These are phyloP conservation scores for Ampelocalamus luodianensis DNA, from an alignment of 176 grass and related monocot species.

Conservation along the genomic window DNA sequence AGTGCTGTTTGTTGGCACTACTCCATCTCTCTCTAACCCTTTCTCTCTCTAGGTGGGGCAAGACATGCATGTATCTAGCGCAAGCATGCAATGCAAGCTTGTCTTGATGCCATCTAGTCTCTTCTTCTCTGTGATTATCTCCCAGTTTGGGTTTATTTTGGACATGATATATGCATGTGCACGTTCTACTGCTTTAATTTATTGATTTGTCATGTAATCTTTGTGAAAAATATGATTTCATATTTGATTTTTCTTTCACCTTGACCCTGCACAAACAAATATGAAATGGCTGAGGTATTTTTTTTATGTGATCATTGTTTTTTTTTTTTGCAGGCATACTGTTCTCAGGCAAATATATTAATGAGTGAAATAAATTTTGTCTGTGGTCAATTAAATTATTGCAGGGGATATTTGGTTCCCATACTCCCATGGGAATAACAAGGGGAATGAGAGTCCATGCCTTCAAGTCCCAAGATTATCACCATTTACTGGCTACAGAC, in stretches of 20 bases:
- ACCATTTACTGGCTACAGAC: constrained; percentile 39
- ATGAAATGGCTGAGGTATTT: background rate
- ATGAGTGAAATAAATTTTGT: constrained; percentile 27
- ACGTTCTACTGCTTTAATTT: constrained; percentile 23
- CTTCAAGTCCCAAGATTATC: constrained; percentile 54
- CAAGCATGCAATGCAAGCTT: constrained; percentile 34
- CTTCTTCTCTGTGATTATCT: constrained; percentile 54
- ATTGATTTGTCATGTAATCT: background rate
- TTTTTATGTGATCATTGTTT: background rate
- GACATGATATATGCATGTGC: constrained; percentile 41
- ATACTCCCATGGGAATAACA: constrained; percentile 46
- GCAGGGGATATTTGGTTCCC: constrained; percentile 48
- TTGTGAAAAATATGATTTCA: constrained; percentile 10
- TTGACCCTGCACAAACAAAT: background rate
- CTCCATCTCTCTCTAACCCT: background rate
- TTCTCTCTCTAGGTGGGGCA: constrained; percentile 47
- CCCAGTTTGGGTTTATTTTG: constrained; percentile 42
- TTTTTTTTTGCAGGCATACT: background rate
- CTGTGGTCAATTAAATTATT: constrained; percentile 32
- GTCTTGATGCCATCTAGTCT: constrained; percentile 50
- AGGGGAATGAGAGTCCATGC: constrained; percentile 16
- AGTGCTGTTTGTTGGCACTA: constrained; percentile 18
- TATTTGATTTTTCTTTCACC: background rate
- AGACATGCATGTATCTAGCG: constrained; percentile 36
- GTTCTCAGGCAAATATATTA: background rate